phyloP scores from a whole-genome alignment of 2,329 filamentous ascomycete species.

The Alternaria sp. region DNA sequence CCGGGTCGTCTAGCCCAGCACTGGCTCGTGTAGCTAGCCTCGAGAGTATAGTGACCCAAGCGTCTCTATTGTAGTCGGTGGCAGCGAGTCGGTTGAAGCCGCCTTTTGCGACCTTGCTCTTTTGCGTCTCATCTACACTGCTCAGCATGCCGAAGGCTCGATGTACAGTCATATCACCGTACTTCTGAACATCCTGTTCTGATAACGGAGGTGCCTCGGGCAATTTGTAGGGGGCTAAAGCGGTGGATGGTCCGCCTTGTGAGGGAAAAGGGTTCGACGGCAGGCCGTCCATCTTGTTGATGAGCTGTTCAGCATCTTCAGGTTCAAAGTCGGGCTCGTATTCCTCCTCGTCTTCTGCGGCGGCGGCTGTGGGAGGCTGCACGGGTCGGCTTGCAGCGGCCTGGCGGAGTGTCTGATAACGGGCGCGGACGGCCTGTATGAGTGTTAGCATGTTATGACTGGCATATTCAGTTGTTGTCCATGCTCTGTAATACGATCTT shows the following conservation, averaged over 20 bases:
- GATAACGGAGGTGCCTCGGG: conserved; percentile 78
- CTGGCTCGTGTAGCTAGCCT: conserved; percentile 83
- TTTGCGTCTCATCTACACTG: conserved; percentile 70
- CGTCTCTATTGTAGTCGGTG: conserved; percentile 82
- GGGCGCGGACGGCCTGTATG: conserved; percentile 52
- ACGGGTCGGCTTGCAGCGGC: conserved; percentile 35
- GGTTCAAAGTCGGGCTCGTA: conserved; percentile 89
- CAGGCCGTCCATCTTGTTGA: conserved; percentile 77
- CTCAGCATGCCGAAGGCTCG: conserved; percentile 82
- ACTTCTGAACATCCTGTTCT: conserved; percentile 73
- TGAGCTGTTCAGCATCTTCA: conserved; percentile 78
- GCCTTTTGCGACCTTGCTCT: conserved; percentile 63
- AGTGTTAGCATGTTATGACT: conserved; percentile 26
- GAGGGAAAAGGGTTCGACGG: conserved; percentile 64
- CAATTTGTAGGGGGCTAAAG: conserved; percentile 77
- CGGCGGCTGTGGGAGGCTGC: conserved; percentile 41
- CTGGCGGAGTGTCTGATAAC: conserved; percentile 53
- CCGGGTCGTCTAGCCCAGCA: conserved; percentile 74
- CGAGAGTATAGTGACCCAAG: conserved; percentile 88
- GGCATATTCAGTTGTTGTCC: neutral
- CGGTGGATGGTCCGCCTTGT: conserved; percentile 44
- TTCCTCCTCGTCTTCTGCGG: conserved; percentile 82
- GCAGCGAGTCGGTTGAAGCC: conserved; percentile 87
- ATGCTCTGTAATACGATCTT: neutral
- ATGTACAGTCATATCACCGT: conserved; percentile 76